Evolutionary conservation across 805 yeast genomes (phyloP).

Genomic region (Wickerhamiella alocasiicola): DNA sequence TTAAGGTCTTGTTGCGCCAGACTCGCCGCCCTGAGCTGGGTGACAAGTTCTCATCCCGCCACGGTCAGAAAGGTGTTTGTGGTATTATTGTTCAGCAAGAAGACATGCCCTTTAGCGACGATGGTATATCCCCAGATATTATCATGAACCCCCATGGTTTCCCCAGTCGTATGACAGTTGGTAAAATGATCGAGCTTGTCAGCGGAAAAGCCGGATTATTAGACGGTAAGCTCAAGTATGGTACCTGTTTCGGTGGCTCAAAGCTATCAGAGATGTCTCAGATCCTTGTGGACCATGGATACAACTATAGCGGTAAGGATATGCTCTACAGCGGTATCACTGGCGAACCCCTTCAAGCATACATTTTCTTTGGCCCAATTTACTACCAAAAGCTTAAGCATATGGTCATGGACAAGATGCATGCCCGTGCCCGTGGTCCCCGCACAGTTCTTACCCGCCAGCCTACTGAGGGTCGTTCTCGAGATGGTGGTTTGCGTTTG

Average conservation of each 20-base stretch:
- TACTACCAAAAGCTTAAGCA: constrained; percentile 97
- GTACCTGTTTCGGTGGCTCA: constrained; percentile 98
- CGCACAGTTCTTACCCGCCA: constrained; percentile 96
- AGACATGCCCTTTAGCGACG: constrained; percentile 89
- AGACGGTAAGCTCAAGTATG: constrained; percentile 83
- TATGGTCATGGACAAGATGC: constrained; percentile 99
- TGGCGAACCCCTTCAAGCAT: constrained; percentile 94
- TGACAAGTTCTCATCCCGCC: constrained; percentile 93
- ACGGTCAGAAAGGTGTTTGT: constrained; percentile 98
- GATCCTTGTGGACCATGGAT: constrained; percentile 81
- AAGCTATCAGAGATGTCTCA: constrained; percentile 89
- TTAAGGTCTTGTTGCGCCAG: constrained; percentile 84
- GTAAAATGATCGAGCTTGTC: constrained; percentile 92
- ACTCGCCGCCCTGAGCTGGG: constrained; percentile 97
- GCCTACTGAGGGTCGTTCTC: constrained; percentile 96
- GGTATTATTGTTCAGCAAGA: constrained; percentile 97
- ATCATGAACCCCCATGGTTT: constrained; percentile 99
- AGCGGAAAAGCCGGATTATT: constrained; percentile 97
- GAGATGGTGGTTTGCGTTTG: constrained; percentile 97
- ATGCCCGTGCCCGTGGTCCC: constrained; percentile 98
- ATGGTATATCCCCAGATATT: constrained; percentile 86
- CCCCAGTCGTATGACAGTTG: constrained; percentile 99
- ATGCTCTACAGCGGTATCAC: constrained; percentile 96
- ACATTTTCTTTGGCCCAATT: constrained; percentile 96
- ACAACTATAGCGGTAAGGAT: constrained; percentile 90